phyloP scores from a whole-genome alignment of 2,329 filamentous ascomycete genomes.

The Gyromitra esculenta region DNA sequence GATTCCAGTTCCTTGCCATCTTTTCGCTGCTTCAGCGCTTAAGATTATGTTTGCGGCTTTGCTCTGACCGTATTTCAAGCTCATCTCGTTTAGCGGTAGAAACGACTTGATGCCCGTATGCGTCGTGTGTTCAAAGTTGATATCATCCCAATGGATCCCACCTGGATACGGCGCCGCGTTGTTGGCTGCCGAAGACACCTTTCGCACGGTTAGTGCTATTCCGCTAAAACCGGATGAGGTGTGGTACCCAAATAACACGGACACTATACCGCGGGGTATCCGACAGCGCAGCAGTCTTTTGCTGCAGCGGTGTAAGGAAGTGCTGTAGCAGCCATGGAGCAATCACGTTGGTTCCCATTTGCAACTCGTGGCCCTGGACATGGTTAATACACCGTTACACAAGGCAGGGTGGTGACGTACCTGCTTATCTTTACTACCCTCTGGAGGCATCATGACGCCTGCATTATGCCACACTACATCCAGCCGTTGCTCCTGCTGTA shows the following conservation, averaged over 20 bases:
- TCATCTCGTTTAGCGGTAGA: not conserved
- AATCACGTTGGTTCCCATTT: constrained; percentile 55
- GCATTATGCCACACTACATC: constrained; percentile 65
- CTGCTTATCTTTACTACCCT: constrained; percentile 15
- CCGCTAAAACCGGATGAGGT: too few species aligned
- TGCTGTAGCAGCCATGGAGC: constrained; percentile 53
- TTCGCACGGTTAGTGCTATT: not conserved
- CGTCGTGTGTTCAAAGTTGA: constrained; percentile 29
- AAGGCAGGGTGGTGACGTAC: constrained; percentile 58
- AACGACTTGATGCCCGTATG: not conserved
- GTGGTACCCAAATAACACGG: constrained; percentile 58
- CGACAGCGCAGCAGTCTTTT: constrained; percentile 49
- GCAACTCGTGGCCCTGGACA: constrained; percentile 52
- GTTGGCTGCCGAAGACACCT: constrained; percentile 50
- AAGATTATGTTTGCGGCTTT: constrained; percentile 45
- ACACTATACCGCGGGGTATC: constrained; percentile 56
- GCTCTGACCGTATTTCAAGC: constrained; percentile 30
- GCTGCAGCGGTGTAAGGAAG: constrained; percentile 53
- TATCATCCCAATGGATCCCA: constrained; percentile 46
- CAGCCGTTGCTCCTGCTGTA: constrained; percentile 59
- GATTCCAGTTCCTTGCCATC: constrained; percentile 16
- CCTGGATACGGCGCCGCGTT: constrained; percentile 47
- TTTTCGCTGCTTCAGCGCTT: constrained; percentile 19
- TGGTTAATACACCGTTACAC: constrained; percentile 46
- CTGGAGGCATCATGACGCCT: constrained; percentile 61